Evolutionary conservation across 176 grass and related monocot genomes (phyloP).

Genomic region (Oryza meridionalis): DNA sequence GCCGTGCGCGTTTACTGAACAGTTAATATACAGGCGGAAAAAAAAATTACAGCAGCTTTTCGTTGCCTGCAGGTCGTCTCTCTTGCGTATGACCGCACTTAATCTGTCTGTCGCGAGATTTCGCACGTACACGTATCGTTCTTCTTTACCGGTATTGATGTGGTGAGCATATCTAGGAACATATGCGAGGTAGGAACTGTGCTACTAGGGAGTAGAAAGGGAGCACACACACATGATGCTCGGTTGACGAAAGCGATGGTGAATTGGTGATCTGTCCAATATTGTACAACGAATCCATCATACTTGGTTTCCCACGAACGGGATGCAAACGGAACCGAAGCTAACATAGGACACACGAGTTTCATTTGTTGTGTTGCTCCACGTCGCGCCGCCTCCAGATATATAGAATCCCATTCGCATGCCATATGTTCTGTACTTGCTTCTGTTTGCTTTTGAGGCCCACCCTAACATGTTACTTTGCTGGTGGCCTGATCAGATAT

Average conservation of each 20-base stretch:
- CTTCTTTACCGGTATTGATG: neutral
- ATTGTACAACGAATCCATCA: conserved; percentile 28
- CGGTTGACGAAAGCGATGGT: neutral
- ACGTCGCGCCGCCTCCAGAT: neutral
- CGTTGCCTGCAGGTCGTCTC: neutral
- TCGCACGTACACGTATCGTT: conserved; percentile 8
- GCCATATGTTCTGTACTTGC: neutral
- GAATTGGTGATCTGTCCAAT: conserved; percentile 31
- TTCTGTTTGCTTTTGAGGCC: neutral
- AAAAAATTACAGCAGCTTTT: neutral
- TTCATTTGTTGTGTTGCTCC: conserved; percentile 1
- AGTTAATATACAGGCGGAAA: neutral
- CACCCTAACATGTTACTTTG: neutral
- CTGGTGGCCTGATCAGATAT: neutral
- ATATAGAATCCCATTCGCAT: neutral
- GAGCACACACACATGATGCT: neutral
- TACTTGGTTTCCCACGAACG: neutral
- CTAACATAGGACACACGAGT: neutral
- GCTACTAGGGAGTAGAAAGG: neutral
- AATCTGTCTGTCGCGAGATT: neutral
- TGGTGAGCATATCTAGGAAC: neutral
- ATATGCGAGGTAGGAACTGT: neutral
- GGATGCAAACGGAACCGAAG: neutral
- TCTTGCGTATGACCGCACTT: neutral
- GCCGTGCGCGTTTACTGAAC: neutral